A percentile compares a stretch with the other conserved stretches of the same genome.
Conservation (phyloP, 2,329 filamentous ascomycete species). For the Tolypocladium pustulatum region DNA sequence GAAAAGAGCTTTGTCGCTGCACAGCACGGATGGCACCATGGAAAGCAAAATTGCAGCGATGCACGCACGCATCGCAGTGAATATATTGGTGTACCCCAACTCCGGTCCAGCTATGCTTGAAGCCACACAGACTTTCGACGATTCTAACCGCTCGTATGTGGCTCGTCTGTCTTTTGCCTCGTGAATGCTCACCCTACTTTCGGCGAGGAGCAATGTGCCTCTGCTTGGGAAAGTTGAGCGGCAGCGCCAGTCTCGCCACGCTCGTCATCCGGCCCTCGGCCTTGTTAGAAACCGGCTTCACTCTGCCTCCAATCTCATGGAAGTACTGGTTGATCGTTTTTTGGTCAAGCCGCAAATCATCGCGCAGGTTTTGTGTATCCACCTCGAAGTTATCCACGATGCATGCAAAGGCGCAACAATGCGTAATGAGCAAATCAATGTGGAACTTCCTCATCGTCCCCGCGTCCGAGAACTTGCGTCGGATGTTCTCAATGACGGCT, state of each 20-base stretch:
- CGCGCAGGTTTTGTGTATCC: conserved; percentile 57
- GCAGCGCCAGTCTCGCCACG: conserved; percentile 64
- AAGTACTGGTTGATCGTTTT: conserved; percentile 64
- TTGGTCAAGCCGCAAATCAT: conserved; percentile 63
- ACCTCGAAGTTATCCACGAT: conserved; percentile 65
- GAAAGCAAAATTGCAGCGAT: background rate
- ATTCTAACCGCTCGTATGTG: background rate
- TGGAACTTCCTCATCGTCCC: conserved; percentile 62
- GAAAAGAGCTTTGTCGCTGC: background rate
- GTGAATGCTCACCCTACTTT: background rate
- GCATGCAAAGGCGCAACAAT: conserved; percentile 60
- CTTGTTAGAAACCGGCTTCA: conserved; percentile 50
- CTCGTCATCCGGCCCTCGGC: conserved; percentile 44
- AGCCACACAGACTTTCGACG: background rate
- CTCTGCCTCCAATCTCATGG: conserved; percentile 61
- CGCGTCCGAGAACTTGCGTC: conserved; percentile 56
- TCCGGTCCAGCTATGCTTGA: background rate
- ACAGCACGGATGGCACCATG: background rate
- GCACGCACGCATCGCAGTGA: background rate
- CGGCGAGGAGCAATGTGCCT: conserved; percentile 23
- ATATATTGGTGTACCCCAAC: background rate
- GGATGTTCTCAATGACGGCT: conserved; percentile 53
- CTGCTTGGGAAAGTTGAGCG: conserved; percentile 70
- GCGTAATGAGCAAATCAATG: conserved; percentile 60
- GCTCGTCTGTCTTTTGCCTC: background rate